Evolutionary conservation across 2,329 filamentous ascomycete species (phyloP).

Genomic region (Fusarium sp.): DNA sequence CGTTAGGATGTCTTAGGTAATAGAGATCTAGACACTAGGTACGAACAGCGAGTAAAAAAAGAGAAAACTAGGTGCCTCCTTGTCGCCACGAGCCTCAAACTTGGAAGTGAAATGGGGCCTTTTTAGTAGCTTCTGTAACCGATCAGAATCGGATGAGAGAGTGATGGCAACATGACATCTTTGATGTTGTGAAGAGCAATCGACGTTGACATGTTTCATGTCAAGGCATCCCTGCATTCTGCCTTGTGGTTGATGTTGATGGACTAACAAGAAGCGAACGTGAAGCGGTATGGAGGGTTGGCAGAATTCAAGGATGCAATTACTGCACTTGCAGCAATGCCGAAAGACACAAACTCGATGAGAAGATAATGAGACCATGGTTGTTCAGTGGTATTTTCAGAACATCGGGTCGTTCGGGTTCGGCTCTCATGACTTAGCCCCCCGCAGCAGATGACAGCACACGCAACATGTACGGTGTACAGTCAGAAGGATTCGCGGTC

Average conservation of each 20-base stretch:
- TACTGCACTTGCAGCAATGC: background rate
- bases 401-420: too few species aligned
- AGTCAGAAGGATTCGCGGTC: conserved; percentile 21
- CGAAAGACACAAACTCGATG: background rate
- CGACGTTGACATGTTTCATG: background rate
- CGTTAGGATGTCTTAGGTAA: conserved; percentile 1
- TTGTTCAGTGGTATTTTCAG: background rate
- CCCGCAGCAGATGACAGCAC: conserved; percentile 20
- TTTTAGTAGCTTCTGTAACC: conserved; percentile 17
- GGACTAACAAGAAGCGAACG: background rate
- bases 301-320: background rate
- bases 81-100: conserved; percentile 6
- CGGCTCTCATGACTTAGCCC: conserved; percentile 25
- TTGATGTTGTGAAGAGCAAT: conserved; percentile 1
- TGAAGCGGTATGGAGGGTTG: conserved; percentile 7
- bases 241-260: conserved; percentile 2
- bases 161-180: conserved; percentile 36
- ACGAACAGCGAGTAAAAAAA: background rate
- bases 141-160: conserved; percentile 4
- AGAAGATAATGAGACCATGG: conserved; percentile 19
- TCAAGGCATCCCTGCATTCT: conserved; percentile 27
- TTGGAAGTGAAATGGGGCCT: conserved; percentile 20
- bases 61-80: background rate
- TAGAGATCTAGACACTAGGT: background rate
- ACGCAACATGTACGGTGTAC: conserved; percentile 29